Evolutionary conservation across 768 basidiomycete species (phyloP).

Genomic region (Asterophora lycoperdoides): DNA sequence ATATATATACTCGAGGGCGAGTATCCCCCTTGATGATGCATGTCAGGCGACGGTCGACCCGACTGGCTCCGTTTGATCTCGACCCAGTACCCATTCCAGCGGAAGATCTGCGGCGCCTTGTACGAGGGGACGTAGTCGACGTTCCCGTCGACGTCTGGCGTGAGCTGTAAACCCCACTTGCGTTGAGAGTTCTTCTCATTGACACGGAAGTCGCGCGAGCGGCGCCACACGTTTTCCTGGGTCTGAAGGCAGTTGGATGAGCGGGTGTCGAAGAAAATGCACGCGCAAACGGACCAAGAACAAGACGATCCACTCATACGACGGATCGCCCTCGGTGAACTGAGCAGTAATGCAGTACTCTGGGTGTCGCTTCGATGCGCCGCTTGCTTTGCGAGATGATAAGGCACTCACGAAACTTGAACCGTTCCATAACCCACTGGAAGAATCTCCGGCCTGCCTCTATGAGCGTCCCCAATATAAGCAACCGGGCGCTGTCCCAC

Average conservation of each 20-base stretch:
- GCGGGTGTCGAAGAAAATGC: not conserved
- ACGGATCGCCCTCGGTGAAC: slow-evolving; percentile 43
- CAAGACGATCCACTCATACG: slow-evolving; percentile 46
- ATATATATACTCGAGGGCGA: slow-evolving; percentile 22
- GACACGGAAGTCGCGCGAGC: slow-evolving; percentile 37
- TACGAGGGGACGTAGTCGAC: slow-evolving; percentile 40
- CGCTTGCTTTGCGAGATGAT: not conserved
- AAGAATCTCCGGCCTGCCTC: slow-evolving; percentile 38
- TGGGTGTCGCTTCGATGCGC: slow-evolving; percentile 12
- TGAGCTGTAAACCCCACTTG: slow-evolving; percentile 32
- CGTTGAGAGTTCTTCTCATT: slow-evolving; percentile 35
- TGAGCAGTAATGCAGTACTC: slow-evolving; percentile 42
- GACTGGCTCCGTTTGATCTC: slow-evolving; percentile 28
- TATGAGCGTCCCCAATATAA: slow-evolving; percentile 32
- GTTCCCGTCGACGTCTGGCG: slow-evolving; percentile 21
- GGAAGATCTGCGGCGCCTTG: slow-evolving; percentile 35
- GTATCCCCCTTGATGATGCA: slow-evolving; percentile 7
- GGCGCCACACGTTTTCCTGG: slow-evolving; percentile 40
- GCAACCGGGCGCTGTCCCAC: slow-evolving; percentile 25
- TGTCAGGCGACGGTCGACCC: slow-evolving; percentile 1
- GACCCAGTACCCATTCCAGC: slow-evolving; percentile 38
- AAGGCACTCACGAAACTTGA: slow-evolving; percentile 33
- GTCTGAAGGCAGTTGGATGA: slow-evolving; percentile 23
- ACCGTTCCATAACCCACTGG: slow-evolving; percentile 35
- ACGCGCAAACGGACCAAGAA: slow-evolving; percentile 32